Conservation (phyloP, 169 alveolate species). For the Plasmodium gonderi region DNA sequence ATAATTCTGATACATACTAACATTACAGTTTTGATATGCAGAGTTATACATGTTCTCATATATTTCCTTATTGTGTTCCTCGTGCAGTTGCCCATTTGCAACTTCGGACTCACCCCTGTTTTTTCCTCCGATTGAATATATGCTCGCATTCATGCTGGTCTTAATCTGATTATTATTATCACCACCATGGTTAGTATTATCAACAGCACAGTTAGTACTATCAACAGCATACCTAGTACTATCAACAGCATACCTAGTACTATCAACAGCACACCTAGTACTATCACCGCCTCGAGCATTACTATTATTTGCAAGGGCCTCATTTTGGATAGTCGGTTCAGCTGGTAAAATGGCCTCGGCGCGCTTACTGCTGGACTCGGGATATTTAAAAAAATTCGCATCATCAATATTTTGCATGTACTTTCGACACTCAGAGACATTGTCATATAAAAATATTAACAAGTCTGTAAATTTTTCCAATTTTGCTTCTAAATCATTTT, state of each 20-base stretch:
- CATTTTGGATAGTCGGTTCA: no score
- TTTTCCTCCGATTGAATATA: not conserved
- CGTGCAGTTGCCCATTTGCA: not conserved
- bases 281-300: no score
- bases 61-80: not conserved
- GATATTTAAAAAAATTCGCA: slow-evolving; percentile 15
- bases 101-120: not conserved
- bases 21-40: not conserved
- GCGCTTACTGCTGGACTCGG: not conserved
- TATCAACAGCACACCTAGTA: no score
- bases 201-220: no score
- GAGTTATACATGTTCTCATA: not conserved
- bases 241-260: no score
- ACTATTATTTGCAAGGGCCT: no score
- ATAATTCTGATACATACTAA: not conserved
- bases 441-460: slow-evolving; percentile 57
- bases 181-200: no score
- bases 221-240: no score
- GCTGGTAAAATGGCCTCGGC: no score
- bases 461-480: slow-evolving; percentile 44
- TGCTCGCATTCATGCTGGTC: not conserved
- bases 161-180: not conserved
- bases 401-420: slow-evolving; percentile 63
- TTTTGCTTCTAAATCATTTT: not conserved
- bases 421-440: slow-evolving; percentile 31